phyloP scores from a whole-genome alignment of 2,329 filamentous ascomycete species.

The Pyrenochaeta sp. region DNA sequence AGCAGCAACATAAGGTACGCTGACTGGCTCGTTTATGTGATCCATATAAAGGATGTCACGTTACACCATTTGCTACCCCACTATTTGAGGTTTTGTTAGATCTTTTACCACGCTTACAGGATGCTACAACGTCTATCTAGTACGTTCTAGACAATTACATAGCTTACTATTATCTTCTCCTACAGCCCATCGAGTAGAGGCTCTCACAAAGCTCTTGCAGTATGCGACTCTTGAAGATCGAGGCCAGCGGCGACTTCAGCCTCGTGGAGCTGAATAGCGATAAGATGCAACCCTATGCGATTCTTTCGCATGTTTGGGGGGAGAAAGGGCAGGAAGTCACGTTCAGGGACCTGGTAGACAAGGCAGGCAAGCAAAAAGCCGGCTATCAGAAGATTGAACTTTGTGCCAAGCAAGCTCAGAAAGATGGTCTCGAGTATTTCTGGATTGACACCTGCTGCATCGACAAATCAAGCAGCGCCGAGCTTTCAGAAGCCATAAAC shows the following conservation, averaged over 20 bases:
- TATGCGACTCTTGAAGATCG: constrained; percentile 1
- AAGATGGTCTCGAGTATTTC: neutral
- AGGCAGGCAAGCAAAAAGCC: constrained; percentile 30
- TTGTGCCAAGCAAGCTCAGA: neutral
- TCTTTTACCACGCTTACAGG: too few species aligned
- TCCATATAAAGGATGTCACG: too few species aligned
- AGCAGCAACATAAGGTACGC: too few species aligned
- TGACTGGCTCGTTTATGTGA: too few species aligned
- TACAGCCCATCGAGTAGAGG: too few species aligned
- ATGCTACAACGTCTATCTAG: too few species aligned
- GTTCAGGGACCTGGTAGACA: too few species aligned
- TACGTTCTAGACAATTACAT: too few species aligned
- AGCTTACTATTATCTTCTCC: too few species aligned
- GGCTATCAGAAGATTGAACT: constrained; percentile 3
- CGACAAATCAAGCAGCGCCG: neutral
- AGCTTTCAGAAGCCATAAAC: neutral
- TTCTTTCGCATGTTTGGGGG: constrained; percentile 11
- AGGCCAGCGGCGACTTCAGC: constrained; percentile 4
- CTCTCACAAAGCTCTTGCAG: neutral
- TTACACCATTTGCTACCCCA: too few species aligned
- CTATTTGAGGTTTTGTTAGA: too few species aligned
- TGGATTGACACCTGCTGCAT: neutral
- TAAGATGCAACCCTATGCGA: constrained; percentile 5
- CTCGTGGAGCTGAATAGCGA: neutral
- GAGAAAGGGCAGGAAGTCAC: neutral